A percentile compares a stretch with the other conserved stretches of the same genome.
phyloP scores from a whole-genome alignment of 2,329 filamentous ascomycete genomes.

The Cordyceps javanica region DNA sequence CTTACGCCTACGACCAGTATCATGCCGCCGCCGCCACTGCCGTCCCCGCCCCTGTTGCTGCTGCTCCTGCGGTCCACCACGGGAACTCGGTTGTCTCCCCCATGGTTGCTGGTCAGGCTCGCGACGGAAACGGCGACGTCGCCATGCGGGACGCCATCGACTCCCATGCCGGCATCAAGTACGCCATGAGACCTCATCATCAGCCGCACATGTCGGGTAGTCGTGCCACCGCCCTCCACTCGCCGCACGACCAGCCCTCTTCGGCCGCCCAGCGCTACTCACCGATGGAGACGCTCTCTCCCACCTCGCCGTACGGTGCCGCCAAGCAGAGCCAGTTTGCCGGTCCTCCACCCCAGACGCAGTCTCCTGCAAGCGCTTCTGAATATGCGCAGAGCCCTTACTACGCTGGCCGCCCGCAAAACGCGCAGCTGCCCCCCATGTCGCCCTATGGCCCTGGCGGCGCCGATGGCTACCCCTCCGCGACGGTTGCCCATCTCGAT shows the following conservation, averaged over 20 bases:
- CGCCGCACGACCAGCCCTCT: slow-evolving; percentile 64
- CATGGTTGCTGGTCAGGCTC: slow-evolving; percentile 41
- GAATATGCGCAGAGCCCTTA: slow-evolving; percentile 57
- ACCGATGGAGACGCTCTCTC: slow-evolving; percentile 85
- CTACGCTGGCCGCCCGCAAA: slow-evolving; percentile 42
- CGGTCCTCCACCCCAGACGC: slow-evolving; percentile 51
- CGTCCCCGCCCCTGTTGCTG: slow-evolving; percentile 29
- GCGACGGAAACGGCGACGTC: slow-evolving; percentile 69
- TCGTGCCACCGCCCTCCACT: slow-evolving; percentile 51
- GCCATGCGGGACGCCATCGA: slow-evolving; percentile 83
- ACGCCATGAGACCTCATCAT: slow-evolving; percentile 72
- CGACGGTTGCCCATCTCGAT: slow-evolving; percentile 66
- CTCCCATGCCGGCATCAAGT: slow-evolving; percentile 79
- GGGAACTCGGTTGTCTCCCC: slow-evolving; percentile 51
- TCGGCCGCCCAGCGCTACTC: slow-evolving; percentile 88
- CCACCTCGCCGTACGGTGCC: slow-evolving; percentile 68
- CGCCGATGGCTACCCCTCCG: slow-evolving; percentile 68
- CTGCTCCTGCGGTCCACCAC: slow-evolving; percentile 22
- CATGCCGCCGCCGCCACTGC: slow-evolving; percentile 35
- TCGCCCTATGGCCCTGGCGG: slow-evolving; percentile 56
- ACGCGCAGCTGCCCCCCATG: slow-evolving; percentile 69
- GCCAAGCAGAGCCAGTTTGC: slow-evolving; percentile 53
- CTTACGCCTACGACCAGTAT: slow-evolving; percentile 64
- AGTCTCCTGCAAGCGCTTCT: slow-evolving; percentile 68
- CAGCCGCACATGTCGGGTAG: slow-evolving; percentile 60